Evolutionary conservation across 257 asterid species (phyloP).

Genomic region (Anisodus acutangulus): DNA sequence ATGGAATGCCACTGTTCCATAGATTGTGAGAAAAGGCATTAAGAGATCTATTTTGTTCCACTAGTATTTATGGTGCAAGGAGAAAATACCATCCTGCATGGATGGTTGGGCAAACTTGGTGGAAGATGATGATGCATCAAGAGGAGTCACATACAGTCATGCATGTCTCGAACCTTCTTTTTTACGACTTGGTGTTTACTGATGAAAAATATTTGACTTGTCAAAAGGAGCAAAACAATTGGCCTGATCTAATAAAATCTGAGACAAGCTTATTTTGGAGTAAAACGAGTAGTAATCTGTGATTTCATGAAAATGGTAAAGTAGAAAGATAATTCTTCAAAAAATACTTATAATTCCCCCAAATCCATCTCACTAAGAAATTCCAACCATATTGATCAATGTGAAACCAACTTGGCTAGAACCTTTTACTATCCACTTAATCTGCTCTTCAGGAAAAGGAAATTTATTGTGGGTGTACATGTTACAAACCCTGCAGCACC

Average conservation of each 20-base stretch:
- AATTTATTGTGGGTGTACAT: not conserved
- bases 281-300: not conserved
- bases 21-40: not conserved
- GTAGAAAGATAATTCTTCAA: not conserved
- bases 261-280: not conserved
- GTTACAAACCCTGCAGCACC: not conserved
- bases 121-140: not conserved
- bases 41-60: not conserved
- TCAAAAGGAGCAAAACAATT: not conserved
- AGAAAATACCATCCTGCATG: not conserved
- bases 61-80: not conserved
- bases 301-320: not conserved
- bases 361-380: not conserved
- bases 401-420: not conserved
- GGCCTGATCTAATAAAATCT: not conserved
- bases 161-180: not conserved
- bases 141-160: not conserved
- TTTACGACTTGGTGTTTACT: not conserved
- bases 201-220: not conserved
- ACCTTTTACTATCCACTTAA: conserved; percentile 3
- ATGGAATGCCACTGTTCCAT: not conserved
- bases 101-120: not conserved
- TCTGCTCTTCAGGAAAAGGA: not conserved
- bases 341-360: not conserved
- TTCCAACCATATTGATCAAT: not conserved